Evolutionary conservation across 1,139 yeast genomes (phyloP), one percentile per base, ranked within the genome.

Genomic region (Petasospora rhodanensis): DNA sequence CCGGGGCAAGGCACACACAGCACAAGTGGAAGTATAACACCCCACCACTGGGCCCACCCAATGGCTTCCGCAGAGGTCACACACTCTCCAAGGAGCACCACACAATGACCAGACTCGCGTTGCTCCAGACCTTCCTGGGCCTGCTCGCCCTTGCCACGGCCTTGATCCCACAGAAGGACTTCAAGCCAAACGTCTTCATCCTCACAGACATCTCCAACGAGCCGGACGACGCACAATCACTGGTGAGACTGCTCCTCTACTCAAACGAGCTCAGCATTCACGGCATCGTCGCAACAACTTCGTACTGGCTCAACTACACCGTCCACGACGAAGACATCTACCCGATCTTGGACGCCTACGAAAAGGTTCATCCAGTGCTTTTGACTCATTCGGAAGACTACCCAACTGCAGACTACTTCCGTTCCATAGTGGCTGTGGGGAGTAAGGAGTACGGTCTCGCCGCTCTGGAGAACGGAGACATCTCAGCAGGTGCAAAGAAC

Each of bases 151-250:
- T n/a, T n/a, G n/a, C n/a, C n/a, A n/a, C n/a, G n/a, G n/a, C n/a
- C n/a, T n/a, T n/a, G n/a, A 24, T 48, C 10, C 51, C 51, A 6
- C 23, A 14, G 8, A 54, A 54, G 35, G 58, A 54, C 31, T 26
- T 41, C 16, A 46, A 41, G 28, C 59, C 58, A 11, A 37, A 47
- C 24, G 55, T 52, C 2, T 54, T 53, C 25, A 43, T 54, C 10
- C 35, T 52, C 13, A 46, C 58, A 0, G 59, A 54, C 34, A 52
- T 54, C 16, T 44, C 51, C 14, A 54, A 54, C 33, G 58, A 54
- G 26, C 59, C 58, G 1, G 59, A 54, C 39, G 59, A 54, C 34
- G 56, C 58, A 6, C 51, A 52, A 34, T 50, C 56, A 1, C 33
- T 54, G 3, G 55, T 54, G 5, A 42, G 58, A 24, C 28, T 50